phyloP scores from a whole-genome alignment of 108 stramenopile species.

The Cyclotella atomus region DNA sequence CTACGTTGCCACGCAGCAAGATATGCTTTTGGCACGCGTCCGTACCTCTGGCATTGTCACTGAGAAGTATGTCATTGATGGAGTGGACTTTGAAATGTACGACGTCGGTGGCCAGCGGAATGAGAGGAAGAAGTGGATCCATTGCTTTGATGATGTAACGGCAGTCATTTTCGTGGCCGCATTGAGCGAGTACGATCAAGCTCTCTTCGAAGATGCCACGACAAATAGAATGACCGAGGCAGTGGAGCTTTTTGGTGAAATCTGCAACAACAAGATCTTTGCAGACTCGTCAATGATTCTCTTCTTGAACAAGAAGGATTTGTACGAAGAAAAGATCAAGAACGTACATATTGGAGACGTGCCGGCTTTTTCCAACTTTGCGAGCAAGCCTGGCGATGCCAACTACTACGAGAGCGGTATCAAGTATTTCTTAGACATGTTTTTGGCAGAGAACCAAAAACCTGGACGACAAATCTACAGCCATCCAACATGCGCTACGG shows the following conservation, averaged over 20 bases:
- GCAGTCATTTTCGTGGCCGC: conserved; percentile 99
- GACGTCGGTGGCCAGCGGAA: conserved; percentile 93
- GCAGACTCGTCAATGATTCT: conserved; percentile 91
- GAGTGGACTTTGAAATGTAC: conserved; percentile 95
- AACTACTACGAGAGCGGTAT: conserved; percentile 80
- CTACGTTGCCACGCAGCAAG: conserved; percentile 89
- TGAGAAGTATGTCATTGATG: conserved; percentile 88
- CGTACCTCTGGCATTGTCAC: conserved; percentile 95
- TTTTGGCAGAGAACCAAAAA: conserved; percentile 57
- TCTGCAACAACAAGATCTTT: conserved; percentile 95
- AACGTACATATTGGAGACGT: conserved; percentile 74
- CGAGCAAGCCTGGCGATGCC: conserved; percentile 72
- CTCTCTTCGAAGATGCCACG: conserved; percentile 91
- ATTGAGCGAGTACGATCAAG: conserved; percentile 96
- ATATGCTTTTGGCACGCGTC: conserved; percentile 96
- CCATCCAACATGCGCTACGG: conserved; percentile 78
- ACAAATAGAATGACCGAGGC: conserved; percentile 98
- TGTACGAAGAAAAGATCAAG: conserved; percentile 96
- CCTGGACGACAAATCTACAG: conserved; percentile 53
- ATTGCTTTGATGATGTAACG: conserved; percentile 96
- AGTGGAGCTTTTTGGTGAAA: conserved; percentile 92
- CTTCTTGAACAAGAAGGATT: conserved; percentile 98
- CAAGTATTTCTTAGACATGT: conserved; percentile 75
- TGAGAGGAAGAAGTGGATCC: conserved; percentile 93
- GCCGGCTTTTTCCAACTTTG: conserved; percentile 81